phyloP scores from a whole-genome alignment of 768 basidiomycete species.

The Naganishia onofrii region DNA sequence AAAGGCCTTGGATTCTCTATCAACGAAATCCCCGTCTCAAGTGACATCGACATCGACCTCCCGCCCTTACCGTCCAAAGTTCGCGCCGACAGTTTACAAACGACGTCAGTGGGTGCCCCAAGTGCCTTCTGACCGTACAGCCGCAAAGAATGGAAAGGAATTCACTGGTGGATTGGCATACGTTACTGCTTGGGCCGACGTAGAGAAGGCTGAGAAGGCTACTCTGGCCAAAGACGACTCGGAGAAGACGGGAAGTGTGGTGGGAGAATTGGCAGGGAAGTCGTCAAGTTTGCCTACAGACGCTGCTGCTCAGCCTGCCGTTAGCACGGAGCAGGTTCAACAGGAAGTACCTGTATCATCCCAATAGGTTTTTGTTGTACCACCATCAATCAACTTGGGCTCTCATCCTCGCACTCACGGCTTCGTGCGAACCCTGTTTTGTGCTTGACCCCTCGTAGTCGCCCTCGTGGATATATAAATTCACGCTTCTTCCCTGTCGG shows the following conservation, averaged over 20 bases:
- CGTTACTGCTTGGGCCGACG: conserved; percentile 20
- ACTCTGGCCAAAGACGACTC: not conserved
- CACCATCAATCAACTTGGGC: not conserved
- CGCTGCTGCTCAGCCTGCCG: not conserved
- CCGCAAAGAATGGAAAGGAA: conserved; percentile 20
- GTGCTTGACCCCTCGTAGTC: no score
- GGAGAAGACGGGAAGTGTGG: not conserved
- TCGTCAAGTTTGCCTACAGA: not conserved
- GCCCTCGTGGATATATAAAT: no score
- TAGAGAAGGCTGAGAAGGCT: conserved; percentile 11
- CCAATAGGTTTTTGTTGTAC: conserved; percentile 1
- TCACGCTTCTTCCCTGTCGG: no score
- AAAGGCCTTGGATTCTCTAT: conserved; percentile 31
- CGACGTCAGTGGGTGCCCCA: conserved; percentile 20
- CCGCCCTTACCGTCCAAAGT: conserved; percentile 13
- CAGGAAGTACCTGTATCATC: conserved; percentile 24
- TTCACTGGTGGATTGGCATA: conserved; percentile 25
- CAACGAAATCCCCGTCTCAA: conserved; percentile 18
- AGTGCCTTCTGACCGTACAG: conserved; percentile 9
- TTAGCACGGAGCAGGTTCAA: conserved; percentile 11
- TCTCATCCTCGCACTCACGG: not conserved
- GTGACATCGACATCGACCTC: not conserved
- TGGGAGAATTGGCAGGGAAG: not conserved
- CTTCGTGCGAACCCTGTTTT: no score
- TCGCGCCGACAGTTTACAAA: conserved; percentile 26